Evolutionary conservation across 78 protist genomes (phyloP), one percentile per base, ranked within the genome.

Genomic region (Emiliania huxleyi): DNA sequence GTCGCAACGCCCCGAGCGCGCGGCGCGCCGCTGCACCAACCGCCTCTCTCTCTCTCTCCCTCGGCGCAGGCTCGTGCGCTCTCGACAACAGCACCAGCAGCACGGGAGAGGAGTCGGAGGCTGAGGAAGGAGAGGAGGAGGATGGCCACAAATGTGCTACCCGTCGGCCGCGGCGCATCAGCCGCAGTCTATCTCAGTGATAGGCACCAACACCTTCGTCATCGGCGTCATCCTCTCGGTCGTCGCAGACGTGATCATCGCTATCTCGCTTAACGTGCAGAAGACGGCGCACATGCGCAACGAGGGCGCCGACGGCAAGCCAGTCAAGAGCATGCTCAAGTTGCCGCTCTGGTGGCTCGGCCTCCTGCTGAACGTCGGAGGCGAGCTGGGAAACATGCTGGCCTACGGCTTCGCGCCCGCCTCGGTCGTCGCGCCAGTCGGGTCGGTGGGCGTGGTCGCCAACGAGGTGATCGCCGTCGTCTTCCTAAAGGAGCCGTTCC

Each of bases 341-440:
- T 0, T 15, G 45, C 42, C 40, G 40, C n/a, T 48, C 42, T 85
- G 90, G 90, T 85, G 92, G 92, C 8, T 62, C 8, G 92, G 92
- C 37, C 0, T 89, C 25, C 25, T 38, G 26, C 0, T 56, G 26
- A 89, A n/a, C 69, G n/a, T 29, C 23, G 0, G 19, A 0, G 92
- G 92, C 52, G 92, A 89, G 42, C 75, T 89, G 18, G 92, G 92
- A n/a, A 89, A 89, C 81, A 42, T 89, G 26, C 2, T 11, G 29
- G 55, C 55, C 33, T 87, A 35, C 46, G 92, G 55, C 38, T 89
- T 89, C 22, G 92, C 92, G 21, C 77, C 79, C 33, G 92, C 92
- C 22, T 89, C 92, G 52, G 52, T 89, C 48, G 92, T 89, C 25
- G 19, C 81, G 37, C 92, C 92, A 25, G 18, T 89, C 42, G 92